Base-by-base conservation (phyloP, 2,329 filamentous ascomycete species). In the Hypoxylon sp. region DNA sequence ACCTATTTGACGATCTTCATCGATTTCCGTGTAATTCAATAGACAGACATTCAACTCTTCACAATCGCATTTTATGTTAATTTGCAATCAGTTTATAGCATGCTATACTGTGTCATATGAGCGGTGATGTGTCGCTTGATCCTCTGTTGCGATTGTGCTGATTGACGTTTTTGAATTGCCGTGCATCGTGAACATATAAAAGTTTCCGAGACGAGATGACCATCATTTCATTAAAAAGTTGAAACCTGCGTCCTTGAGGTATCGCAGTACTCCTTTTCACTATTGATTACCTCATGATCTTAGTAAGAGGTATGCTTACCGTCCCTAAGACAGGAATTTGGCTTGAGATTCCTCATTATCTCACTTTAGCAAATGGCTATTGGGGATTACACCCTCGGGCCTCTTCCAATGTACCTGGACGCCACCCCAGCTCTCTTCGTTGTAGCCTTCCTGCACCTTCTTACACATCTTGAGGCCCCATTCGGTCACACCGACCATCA, bases 381-480 rank as follows among this genome's bases (percentile, higher is more conserved):
- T 72, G 0, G 56, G 59, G 11, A 37, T 58, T 6, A 58, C 74
- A 1, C 78, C 81, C 37, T 80, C 79, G 0, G 84, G 82, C 73
- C 74, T 75, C 75, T 81, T 80, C 84, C 90, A 92, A 75, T 91
- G 87, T 47, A 89, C 85, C 79, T 88, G 87, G 57, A 92, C 81
- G 0, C 86, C 86, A 29, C 85, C 89, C 93, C 93, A 97, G 77
- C 92, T 94, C 82, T 97, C 92, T 63, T 90, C 88, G 76, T 89
- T 94, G 76, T 96, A 97, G 62, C 87, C 87, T 71, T 88, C 84
- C 81, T 88, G 86, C 15, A 87, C 83, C 78, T 87, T 87, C 71
- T 82, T 78, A 60, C 85, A 95, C 68, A 87, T 85, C 70, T 80
- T 79, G 67, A 87, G 79, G 1, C 90, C 91, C 90, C 90, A 93